Base-by-base conservation (phyloP, 1,284 basidiomycete species). In the Naganishia albida region DNA sequence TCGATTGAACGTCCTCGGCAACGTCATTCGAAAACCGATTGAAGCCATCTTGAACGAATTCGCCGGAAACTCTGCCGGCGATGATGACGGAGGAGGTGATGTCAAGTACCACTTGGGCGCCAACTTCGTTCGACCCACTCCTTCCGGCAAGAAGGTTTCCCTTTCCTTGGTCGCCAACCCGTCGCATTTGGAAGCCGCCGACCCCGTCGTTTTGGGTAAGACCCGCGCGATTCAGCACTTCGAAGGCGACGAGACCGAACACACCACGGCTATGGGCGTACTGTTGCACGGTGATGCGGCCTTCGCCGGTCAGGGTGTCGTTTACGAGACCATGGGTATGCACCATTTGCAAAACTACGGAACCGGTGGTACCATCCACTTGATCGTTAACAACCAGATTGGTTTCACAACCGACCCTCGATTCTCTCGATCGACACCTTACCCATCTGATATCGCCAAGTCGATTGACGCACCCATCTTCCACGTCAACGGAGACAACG, bases 351-450 rank as follows among this genome's bases (percentile, higher is more conserved):
- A 92, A 52, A 87, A 86, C 81, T 99, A 97, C 80, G 93, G 94
- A 56, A 97, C 94, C 20, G 96, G 96, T 68, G 96, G 96, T 69
- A 99, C 96, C 52, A 91, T 99, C 73, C 96, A 99, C 79, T 83
- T 99, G 70, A 94, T 99, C 74, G 93, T 99, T 74, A 99, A 99
- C 85, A 99, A 99, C 83, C 96, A 99, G 80, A 97, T 99, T 69
- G 96, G 96, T 71, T 99, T 99, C 84, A 99, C 96, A 67, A 99
- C 96, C 64, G 95, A 98, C 78, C 96, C 96, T 55, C 88, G 94
- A 69, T 98, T 98, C 82, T 83, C 94, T 60, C 94, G 95, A 68
- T 99, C 95, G 16, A 99, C 96, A 2, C 91, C 96, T 46, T 99
- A 99, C 82, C 90, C 90, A n/a, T 97, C 95, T 63, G 96, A 99